Percentiles rank a stretch among this genome's conserved stretches.
Evolutionary conservation across 129 eudicot species (phyloP).

Genomic region (Artemisia tridentata): DNA sequence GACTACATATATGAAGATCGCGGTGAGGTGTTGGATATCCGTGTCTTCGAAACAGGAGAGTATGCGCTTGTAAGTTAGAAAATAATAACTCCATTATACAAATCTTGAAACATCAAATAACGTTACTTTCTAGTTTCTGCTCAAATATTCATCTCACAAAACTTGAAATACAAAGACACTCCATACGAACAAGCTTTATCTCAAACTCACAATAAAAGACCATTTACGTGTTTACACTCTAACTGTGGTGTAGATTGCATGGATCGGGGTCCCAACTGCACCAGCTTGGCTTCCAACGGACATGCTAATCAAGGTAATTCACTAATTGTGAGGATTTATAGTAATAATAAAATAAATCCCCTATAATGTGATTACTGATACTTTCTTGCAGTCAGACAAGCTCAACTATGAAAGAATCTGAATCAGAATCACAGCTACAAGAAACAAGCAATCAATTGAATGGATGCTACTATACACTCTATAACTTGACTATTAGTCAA

Average conservation of each 20-base stretch:
- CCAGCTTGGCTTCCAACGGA: slow-evolving; percentile 99
- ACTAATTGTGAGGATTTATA: not conserved
- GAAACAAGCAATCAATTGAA: slow-evolving; percentile 18
- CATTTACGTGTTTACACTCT: not conserved
- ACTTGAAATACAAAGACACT: slow-evolving; percentile 2
- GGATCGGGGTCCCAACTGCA: slow-evolving; percentile 96
- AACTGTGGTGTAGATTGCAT: slow-evolving; percentile 59
- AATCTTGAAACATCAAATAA: not conserved
- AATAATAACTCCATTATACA: not conserved
- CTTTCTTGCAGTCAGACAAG: slow-evolving; percentile 68
- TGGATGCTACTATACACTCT: slow-evolving; percentile 14
- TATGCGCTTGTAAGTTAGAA: slow-evolving; percentile 80
- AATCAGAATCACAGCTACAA: slow-evolving; percentile 24
- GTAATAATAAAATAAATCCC: too few species aligned
- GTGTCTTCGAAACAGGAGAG: slow-evolving; percentile 91
- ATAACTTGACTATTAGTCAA: slow-evolving; percentile 34
- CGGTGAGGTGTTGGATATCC: slow-evolving; percentile 90
- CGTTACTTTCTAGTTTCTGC: not conserved
- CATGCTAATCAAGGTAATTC: slow-evolving; percentile 80
- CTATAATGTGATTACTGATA: too few species aligned
- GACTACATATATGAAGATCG: slow-evolving; percentile 96
- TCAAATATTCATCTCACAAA: slow-evolving; percentile 8
- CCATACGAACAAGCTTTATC: not conserved
- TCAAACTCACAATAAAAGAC: not conserved
- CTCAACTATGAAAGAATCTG: slow-evolving; percentile 75